These are phyloP conservation scores for Synchytrium microbalum DNA, from an alignment of 371 early-diverging fungal species.

Conservation along the genomic window DNA sequence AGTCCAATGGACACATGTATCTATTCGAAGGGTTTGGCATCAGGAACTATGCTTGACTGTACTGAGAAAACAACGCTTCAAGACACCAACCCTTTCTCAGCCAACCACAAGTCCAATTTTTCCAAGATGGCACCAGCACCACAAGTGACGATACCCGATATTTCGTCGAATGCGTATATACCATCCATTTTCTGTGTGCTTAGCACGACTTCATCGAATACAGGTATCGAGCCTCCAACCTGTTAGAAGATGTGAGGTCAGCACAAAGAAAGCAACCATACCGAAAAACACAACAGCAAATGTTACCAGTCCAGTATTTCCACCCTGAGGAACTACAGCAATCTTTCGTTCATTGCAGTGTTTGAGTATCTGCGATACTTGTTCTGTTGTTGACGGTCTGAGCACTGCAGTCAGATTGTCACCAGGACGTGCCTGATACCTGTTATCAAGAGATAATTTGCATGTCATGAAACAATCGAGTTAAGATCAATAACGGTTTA, in stretches of 20 bases:
- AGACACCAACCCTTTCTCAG: slow-evolving; percentile 57
- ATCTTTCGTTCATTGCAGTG: slow-evolving; percentile 82
- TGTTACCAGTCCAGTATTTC: slow-evolving; percentile 79
- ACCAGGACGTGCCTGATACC: background rate
- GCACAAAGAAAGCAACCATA: background rate
- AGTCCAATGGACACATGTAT: slow-evolving; percentile 39
- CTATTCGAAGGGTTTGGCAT: background rate
- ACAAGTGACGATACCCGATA: slow-evolving; percentile 74
- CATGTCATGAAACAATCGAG: too few species aligned
- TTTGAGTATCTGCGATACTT: slow-evolving; percentile 75
- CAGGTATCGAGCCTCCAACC: slow-evolving; percentile 82
- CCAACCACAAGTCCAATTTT: slow-evolving; percentile 66
- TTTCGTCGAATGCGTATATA: slow-evolving; percentile 67
- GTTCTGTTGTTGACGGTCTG: slow-evolving; percentile 74
- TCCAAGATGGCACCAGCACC: slow-evolving; percentile 90
- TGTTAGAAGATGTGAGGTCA: slow-evolving; percentile 8
- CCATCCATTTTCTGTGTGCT: slow-evolving; percentile 63
- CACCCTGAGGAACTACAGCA: slow-evolving; percentile 95
- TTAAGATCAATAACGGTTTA: too few species aligned
- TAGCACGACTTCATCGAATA: slow-evolving; percentile 89
- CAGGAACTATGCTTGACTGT: too few species aligned
- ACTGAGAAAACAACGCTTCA: too few species aligned
- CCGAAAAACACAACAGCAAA: too few species aligned
- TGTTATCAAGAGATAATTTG: too few species aligned
- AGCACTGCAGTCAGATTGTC: slow-evolving; percentile 40